phyloP scores from a whole-genome alignment of 306 rosid species.

The Sechiopsis laciniata region DNA sequence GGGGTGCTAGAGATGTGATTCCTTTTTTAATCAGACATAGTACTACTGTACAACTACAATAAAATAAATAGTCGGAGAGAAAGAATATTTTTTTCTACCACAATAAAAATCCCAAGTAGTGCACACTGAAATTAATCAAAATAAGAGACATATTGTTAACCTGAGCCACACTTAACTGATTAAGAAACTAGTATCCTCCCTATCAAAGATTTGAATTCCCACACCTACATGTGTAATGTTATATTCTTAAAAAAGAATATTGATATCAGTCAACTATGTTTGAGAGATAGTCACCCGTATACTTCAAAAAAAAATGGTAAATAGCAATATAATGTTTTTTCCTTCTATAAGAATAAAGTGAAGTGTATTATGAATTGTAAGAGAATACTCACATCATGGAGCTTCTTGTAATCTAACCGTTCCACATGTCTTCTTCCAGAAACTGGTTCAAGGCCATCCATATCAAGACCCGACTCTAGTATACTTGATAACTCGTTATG shows the following conservation, averaged over 20 bases:
- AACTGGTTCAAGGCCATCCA: constrained; percentile 45
- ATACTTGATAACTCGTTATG: constrained; percentile 55
- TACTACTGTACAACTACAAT: background rate
- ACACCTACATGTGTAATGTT: background rate
- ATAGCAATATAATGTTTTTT: background rate
- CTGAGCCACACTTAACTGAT: background rate
- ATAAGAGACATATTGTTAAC: background rate
- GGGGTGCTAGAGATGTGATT: background rate
- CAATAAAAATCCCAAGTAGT: background rate
- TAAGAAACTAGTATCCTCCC: background rate
- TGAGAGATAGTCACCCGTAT: constrained; percentile 12
- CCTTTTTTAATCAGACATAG: background rate
- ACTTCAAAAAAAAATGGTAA: constrained; percentile 19
- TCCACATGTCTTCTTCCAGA: constrained; percentile 55
- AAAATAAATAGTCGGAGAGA: background rate
- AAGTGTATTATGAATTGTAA: constrained; percentile 16
- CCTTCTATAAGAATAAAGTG: constrained; percentile 7
- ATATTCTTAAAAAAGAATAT: background rate
- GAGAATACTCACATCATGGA: constrained; percentile 83
- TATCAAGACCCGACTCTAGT: constrained; percentile 39
- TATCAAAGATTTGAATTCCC: background rate
- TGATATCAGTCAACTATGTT: constrained; percentile 10
- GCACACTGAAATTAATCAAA: background rate
- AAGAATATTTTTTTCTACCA: background rate
- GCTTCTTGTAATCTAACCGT: constrained; percentile 89